phyloP scores from a whole-genome alignment of 2,329 filamentous ascomycete genomes.

The Colletotrichum falcatum region DNA sequence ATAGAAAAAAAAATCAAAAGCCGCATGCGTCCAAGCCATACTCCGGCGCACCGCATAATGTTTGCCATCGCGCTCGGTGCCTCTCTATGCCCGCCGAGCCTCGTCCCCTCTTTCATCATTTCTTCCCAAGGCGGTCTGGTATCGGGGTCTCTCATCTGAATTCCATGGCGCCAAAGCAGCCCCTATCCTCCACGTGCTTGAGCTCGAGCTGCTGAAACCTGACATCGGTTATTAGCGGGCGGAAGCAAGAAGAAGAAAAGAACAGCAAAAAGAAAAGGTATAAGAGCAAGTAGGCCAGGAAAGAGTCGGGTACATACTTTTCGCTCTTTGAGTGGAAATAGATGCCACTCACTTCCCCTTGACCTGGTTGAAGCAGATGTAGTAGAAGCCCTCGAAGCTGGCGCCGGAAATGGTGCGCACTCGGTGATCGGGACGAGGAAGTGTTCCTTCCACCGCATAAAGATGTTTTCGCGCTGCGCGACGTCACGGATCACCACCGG shows the following conservation, averaged over 20 bases:
- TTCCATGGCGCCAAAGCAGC: conserved; percentile 88
- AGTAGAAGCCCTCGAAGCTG: conserved; percentile 98
- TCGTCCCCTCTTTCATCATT: conserved; percentile 12
- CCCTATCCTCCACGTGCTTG: conserved; percentile 85
- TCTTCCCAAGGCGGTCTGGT: conserved; percentile 6
- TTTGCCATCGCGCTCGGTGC: conserved; percentile 21
- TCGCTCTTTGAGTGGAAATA: conserved; percentile 99
- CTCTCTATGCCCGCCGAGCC: conserved; percentile 5
- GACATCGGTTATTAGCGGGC: conserved; percentile 32
- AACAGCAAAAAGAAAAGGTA: no score
- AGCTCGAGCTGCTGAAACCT: conserved; percentile 95
- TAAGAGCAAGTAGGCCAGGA: background rate
- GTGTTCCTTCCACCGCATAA: conserved; percentile 99
- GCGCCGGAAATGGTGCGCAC: conserved; percentile 92
- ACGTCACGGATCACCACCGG: conserved; percentile 73
- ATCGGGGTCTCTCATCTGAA: conserved; percentile 63
- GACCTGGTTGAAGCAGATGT: conserved; percentile 97
- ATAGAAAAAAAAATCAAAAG: background rate
- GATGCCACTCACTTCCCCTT: conserved; percentile 90
- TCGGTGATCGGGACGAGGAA: conserved; percentile 94
- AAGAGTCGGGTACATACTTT: conserved; percentile 72
- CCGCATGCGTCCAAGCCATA: conserved; percentile 14
- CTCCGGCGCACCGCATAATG: conserved; percentile 24
- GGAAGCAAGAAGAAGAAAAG: background rate
- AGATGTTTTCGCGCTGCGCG: conserved; percentile 86